Conservation (phyloP, 139 green algal species). For the Prasinococcaceae sp. region DNA sequence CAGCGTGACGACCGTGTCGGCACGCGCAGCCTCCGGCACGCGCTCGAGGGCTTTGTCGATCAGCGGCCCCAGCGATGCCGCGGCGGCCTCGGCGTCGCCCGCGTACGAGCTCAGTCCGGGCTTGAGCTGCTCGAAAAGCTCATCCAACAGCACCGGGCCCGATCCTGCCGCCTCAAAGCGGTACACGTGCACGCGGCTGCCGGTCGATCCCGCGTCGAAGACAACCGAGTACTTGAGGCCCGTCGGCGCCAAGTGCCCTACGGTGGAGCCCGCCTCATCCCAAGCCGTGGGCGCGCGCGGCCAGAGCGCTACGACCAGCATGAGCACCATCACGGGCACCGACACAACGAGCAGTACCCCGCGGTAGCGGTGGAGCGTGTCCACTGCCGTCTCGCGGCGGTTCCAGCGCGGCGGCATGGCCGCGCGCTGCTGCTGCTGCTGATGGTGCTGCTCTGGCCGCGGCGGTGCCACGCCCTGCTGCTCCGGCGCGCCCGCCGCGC, state of each 20-base stretch:
- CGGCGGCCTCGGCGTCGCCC: constrained; percentile 54
- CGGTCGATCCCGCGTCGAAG: constrained; percentile 90
- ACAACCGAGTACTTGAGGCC: constrained; percentile 60
- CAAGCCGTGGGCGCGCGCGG: constrained; percentile 15
- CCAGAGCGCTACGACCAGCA: constrained; percentile 37
- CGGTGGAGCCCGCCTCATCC: constrained; percentile 12
- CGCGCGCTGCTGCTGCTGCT: too few species aligned
- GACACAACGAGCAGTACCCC: constrained; percentile 41
- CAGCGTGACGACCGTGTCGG: constrained; percentile 54
- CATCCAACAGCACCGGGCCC: constrained; percentile 12
- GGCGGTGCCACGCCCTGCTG: too few species aligned
- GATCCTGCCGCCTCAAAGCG: constrained; percentile 43
- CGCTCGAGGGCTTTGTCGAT: constrained; percentile 63
- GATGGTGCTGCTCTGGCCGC: too few species aligned
- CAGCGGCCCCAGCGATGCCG: constrained; percentile 58
- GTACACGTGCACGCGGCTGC: constrained; percentile 88
- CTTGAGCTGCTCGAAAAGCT: constrained; percentile 86
- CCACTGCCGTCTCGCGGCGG: constrained; percentile 7
- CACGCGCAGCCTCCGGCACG: constrained; percentile 48
- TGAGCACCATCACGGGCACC: constrained; percentile 48
- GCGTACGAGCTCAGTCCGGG: constrained; percentile 75
- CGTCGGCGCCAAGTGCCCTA: background rate
- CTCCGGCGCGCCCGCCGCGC: too few species aligned
- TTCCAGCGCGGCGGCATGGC: too few species aligned
- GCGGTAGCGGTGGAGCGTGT: constrained; percentile 26